These are phyloP conservation scores for Rhodomyrtus tomentosa DNA, from an alignment of 345 rosid genomes.

Conservation along the genomic window DNA sequence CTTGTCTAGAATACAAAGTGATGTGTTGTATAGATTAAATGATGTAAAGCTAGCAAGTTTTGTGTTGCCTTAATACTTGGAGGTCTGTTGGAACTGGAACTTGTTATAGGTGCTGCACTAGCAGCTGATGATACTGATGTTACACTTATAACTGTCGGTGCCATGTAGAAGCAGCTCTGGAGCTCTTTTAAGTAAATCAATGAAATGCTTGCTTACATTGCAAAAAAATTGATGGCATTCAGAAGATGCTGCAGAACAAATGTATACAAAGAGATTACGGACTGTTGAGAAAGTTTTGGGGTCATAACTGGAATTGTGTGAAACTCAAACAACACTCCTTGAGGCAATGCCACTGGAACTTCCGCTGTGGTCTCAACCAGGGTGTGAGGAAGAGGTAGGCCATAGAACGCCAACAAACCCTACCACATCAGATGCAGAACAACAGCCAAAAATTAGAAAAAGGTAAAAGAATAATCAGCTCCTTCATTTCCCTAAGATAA, in stretches of 20 bases:
- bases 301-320: constrained; percentile 58
- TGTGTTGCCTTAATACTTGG: neutral
- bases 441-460: neutral
- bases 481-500: neutral
- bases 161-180: neutral
- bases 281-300: neutral
- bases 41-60: neutral
- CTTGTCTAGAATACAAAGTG: too few species aligned
- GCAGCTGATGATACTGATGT: neutral
- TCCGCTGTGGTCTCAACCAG: constrained; percentile 19
- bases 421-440: neutral
- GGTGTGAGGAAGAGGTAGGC: constrained; percentile 50
- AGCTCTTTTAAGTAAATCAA: neutral
- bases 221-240: neutral
- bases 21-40: too few species aligned
- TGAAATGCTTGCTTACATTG: neutral
- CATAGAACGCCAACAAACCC: constrained; percentile 84
- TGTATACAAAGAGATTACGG: neutral
- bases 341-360: constrained; percentile 30
- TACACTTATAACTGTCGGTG: neutral
- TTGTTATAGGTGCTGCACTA: neutral
- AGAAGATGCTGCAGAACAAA: neutral
- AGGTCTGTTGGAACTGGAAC: neutral
- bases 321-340: constrained; percentile 46
- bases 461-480: too few species aligned